These are phyloP conservation scores for Aspergillus viridinutans DNA, from an alignment of 2,329 filamentous ascomycete species.

Conservation along the genomic window DNA sequence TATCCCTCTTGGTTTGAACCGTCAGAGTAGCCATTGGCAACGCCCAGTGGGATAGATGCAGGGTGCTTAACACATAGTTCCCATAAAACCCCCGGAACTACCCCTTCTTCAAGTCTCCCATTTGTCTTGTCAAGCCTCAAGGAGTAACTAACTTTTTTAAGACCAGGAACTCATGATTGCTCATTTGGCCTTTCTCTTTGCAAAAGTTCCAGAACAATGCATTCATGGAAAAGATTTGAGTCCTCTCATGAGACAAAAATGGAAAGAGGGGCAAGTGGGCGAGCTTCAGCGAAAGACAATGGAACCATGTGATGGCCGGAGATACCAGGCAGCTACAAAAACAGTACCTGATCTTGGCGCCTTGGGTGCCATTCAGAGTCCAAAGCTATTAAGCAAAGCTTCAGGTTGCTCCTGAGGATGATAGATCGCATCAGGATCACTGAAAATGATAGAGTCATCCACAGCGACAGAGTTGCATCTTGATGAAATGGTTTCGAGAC, in stretches of 20 bases:
- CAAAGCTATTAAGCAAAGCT: neutral
- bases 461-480: neutral
- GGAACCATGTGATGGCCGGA: neutral
- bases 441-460: neutral
- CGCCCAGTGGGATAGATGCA: constrained; percentile 20
- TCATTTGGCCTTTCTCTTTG: neutral
- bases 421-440: neutral
- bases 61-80: constrained; percentile 19
- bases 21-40: constrained; percentile 12
- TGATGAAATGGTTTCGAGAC: neutral
- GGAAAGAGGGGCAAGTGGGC: constrained; percentile 8
- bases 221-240: neutral
- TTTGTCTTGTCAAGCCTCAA: neutral
- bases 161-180: neutral
- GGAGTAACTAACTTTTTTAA: neutral
- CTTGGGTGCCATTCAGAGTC: neutral
- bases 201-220: constrained; percentile 6
- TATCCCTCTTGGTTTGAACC: neutral
- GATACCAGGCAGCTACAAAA: neutral
- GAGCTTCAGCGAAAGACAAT: constrained; percentile 9
- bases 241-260: neutral
- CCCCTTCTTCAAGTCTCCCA: neutral
- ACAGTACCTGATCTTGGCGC: neutral
- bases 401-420: neutral
- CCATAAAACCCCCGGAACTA: constrained; percentile 10